A percentile compares a stretch with the other conserved stretches of the same genome.
Conservation (phyloP, 345 rosid species). For the Rhizophora mangle region DNA sequence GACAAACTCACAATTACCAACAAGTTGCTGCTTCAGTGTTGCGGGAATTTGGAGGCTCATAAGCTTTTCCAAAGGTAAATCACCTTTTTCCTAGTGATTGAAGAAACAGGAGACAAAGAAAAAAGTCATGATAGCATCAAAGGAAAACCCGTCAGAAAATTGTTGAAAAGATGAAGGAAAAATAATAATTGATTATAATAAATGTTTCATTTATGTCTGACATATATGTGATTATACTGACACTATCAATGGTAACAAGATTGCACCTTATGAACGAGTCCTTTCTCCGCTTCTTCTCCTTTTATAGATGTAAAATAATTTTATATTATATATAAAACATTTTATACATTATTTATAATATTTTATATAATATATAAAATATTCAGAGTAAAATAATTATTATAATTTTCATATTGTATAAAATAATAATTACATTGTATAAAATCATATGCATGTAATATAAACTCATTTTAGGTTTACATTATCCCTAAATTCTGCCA, state of each 20-base stretch:
- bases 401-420: no score
- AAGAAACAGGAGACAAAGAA: slow-evolving; percentile 15
- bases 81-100: slow-evolving; percentile 48
- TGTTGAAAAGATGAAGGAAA: background rate
- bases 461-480: no score
- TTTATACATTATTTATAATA: no score
- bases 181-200: background rate
- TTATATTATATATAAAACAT: no score
- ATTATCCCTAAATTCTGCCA: no score
- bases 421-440: no score
- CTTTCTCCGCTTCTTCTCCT: slow-evolving; percentile 67
- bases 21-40: slow-evolving; percentile 50
- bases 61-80: slow-evolving; percentile 42
- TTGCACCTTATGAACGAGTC: slow-evolving; percentile 42
- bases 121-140: background rate
- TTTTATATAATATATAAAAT: no score
- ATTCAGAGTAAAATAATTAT: no score
- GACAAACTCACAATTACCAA: slow-evolving; percentile 72
- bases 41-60: slow-evolving; percentile 61
- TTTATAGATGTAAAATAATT: no score
- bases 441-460: no score
- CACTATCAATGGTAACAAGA: background rate
- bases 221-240: background rate
- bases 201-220: background rate
- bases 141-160: background rate